Base-by-base conservation (phyloP, 108 stramenopile genomes). In the Parietichytrium sp. region DNA sequence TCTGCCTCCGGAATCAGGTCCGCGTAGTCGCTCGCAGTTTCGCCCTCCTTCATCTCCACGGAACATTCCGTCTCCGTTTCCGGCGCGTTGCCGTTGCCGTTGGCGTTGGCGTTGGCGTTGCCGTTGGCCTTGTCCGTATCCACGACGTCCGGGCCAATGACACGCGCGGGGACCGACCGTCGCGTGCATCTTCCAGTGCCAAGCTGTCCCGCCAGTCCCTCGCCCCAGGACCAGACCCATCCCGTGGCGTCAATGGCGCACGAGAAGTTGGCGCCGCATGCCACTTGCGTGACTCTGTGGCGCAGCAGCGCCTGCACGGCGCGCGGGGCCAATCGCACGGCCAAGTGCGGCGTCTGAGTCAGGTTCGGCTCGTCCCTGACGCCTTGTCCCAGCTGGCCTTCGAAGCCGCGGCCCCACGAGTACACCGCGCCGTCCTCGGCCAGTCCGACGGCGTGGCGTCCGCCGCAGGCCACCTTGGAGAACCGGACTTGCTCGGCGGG, bases 321-420 rank as follows among this genome's bases (percentile, higher is more conserved):
- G 10, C 25, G 36, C n/a, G 61, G 61, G 8, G 45, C 61, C 10
- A 72, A 42, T 13, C 61, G 61, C 13, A 72, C 36, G 0, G 61
- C 61, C 4, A 1, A n/a, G 42, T 72, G 61, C 10, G 61, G 61
- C 33, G 36, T n/a, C 20, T n/a, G 0, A 45, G 36, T 72, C 10
- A 72, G 61, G 45, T 72, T 72, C n/a, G 45, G 38, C 33, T 72
- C 61, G 1, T 7, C 1, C 0, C 23, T 42, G 3, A 54, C 36
- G 38, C 84, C 85, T 49, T 87, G 87, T 16, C 87, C 87, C 20
- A 86, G 84, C 84, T 87, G 87, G 47, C 87, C 83, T 77, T 86
- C 83, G 82, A 25, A 16, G 4, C 81, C 81, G 15, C 42, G 42
- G 26, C 84, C 81, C 78, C 61, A 85, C 3, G 79, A 49, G 53